Conservation (phyloP, 768 basidiomycete genomes). For the Rhizopogon vinicolor region DNA sequence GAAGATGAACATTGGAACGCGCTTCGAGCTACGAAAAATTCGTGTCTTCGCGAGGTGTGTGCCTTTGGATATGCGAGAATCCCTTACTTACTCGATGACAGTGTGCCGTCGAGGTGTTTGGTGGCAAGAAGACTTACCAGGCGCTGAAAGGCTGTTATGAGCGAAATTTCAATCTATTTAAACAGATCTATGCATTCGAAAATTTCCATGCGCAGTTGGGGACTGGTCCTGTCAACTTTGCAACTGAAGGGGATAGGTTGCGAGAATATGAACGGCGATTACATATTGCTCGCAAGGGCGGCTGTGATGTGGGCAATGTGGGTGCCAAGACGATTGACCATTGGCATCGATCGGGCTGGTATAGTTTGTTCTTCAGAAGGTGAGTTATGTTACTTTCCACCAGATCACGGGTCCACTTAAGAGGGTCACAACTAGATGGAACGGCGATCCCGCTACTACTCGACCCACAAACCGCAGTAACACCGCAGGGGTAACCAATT, state of each 20-base stretch:
- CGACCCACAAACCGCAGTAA: constrained; percentile 36
- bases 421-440: constrained; percentile 43
- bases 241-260: constrained; percentile 59
- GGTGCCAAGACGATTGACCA: constrained; percentile 72
- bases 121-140: constrained; percentile 75
- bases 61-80: background rate
- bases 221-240: constrained; percentile 32
- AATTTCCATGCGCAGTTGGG: constrained; percentile 33
- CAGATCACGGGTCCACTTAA: constrained; percentile 9
- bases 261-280: constrained; percentile 72
- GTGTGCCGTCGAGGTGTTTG: constrained; percentile 72
- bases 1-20: constrained; percentile 78
- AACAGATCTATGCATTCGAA: constrained; percentile 76
- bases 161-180: constrained; percentile 81
- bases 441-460: constrained; percentile 59
- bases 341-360: constrained; percentile 79
- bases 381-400: constrained; percentile 22
- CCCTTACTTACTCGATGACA: constrained; percentile 21
- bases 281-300: constrained; percentile 57
- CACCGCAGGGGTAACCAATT: constrained; percentile 27
- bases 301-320: constrained; percentile 70
- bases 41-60: constrained; percentile 71
- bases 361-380: constrained; percentile 67
- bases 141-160: constrained; percentile 84
- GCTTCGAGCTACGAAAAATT: constrained; percentile 77